These are phyloP conservation scores for Fusarium sp. DNA, from an alignment of 2,329 filamentous ascomycete genomes.

Conservation along the genomic window DNA sequence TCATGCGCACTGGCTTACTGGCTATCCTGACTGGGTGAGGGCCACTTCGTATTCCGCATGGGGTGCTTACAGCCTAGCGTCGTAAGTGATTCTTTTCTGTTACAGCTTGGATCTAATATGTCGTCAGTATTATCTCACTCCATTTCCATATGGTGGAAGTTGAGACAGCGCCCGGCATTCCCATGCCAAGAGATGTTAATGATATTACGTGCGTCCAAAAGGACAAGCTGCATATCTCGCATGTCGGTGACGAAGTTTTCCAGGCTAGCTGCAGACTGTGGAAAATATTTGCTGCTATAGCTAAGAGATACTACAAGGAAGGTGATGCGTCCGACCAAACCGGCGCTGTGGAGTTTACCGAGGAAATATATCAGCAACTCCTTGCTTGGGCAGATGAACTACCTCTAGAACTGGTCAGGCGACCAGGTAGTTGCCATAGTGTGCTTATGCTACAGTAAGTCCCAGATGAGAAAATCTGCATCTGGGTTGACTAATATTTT, in stretches of 20 bases:
- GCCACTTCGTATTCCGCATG: neutral
- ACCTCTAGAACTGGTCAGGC: neutral
- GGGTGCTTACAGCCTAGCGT: neutral
- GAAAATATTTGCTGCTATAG: neutral
- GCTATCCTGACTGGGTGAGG: neutral
- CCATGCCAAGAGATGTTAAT: neutral
- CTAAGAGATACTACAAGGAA: neutral
- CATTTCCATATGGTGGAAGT: neutral
- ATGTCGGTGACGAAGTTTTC: neutral
- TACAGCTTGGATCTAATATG: neutral
- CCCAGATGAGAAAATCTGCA: no score
- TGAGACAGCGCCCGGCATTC: neutral
- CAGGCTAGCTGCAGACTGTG: neutral
- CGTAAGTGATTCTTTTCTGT: no score
- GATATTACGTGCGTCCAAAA: neutral
- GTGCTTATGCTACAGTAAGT: no score
- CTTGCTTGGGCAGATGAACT: neutral
- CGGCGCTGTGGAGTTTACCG: neutral
- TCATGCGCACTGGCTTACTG: neutral
- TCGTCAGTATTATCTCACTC: neutral
- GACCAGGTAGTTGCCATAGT: neutral
- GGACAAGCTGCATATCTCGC: rapidly evolving
- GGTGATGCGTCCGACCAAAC: rapidly evolving
- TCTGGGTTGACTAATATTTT: no score
- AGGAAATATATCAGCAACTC: neutral